Conservation (phyloP, 1,284 basidiomycete species). For the Malassezia caprae region DNA sequence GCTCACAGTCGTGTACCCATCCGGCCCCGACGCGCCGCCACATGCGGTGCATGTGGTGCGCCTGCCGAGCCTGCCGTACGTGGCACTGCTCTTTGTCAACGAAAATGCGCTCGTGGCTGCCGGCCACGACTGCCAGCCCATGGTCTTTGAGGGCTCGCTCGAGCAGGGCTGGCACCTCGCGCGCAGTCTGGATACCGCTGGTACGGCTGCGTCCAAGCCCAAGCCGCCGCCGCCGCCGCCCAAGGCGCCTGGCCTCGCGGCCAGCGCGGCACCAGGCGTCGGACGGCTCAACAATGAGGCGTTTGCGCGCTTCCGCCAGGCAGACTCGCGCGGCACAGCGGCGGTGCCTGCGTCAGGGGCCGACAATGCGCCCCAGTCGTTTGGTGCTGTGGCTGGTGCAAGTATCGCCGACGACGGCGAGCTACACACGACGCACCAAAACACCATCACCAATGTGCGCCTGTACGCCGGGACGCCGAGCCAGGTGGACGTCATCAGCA, state of each 20-base stretch:
- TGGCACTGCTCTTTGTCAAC: conserved; percentile 59
- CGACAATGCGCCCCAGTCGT: conserved; percentile 57
- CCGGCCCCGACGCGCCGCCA: conserved; percentile 34
- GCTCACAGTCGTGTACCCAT: conserved; percentile 42
- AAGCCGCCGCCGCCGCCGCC: conserved; percentile 43
- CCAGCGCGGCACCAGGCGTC: conserved; percentile 51
- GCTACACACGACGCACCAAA: conserved; percentile 71
- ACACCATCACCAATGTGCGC: conserved; percentile 73
- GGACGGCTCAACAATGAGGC: conserved; percentile 87
- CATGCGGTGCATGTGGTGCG: conserved; percentile 40
- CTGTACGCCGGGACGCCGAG: conserved; percentile 48
- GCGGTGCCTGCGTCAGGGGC: conserved; percentile 43
- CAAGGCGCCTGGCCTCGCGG: conserved; percentile 21
- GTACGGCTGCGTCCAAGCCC: conserved; percentile 34
- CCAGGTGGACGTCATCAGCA: conserved; percentile 67
- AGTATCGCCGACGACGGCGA: conserved; percentile 61
- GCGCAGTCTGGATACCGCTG: conserved; percentile 38
- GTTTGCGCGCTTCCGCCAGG: conserved; percentile 87
- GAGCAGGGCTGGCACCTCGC: conserved; percentile 32
- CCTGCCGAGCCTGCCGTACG: conserved; percentile 41
- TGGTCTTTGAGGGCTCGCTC: conserved; percentile 51
- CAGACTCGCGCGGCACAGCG: conserved; percentile 67
- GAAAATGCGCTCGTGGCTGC: conserved; percentile 65
- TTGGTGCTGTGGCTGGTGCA: conserved; percentile 54
- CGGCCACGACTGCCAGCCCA: conserved; percentile 93